Conservation (phyloP, 768 basidiomycete genomes). For the Obba rivulosa region DNA sequence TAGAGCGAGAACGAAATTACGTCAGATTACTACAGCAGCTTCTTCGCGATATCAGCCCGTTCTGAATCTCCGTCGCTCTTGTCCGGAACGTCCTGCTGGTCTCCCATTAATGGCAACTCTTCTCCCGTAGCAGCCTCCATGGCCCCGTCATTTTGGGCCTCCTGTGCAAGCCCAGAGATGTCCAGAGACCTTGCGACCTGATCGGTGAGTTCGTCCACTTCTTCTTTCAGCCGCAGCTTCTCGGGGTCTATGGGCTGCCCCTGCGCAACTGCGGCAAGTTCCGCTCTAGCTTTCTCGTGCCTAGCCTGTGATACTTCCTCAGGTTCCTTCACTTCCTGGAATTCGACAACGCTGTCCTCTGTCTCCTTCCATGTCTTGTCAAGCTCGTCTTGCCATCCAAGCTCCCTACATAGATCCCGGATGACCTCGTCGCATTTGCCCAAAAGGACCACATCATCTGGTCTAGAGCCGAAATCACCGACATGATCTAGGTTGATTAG, state of each 20-base stretch:
- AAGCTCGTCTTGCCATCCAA: constrained; percentile 58
- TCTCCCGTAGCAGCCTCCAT: background rate
- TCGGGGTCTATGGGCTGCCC: constrained; percentile 4
- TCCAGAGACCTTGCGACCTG: constrained; percentile 28
- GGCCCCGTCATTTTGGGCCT: constrained; percentile 1
- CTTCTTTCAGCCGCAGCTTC: constrained; percentile 17
- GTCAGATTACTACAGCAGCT: background rate
- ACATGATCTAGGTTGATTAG: constrained; percentile 85
- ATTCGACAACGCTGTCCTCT: constrained; percentile 7
- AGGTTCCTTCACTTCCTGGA: background rate
- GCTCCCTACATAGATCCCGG: constrained; percentile 50
- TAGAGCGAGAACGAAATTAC: background rate
- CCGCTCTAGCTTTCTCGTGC: background rate
- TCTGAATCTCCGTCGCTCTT: background rate
- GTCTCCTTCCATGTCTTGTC: constrained; percentile 21
- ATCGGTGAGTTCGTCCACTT: constrained; percentile 30
- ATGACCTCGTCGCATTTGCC: constrained; percentile 72
- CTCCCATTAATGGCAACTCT: background rate
- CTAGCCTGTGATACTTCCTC: background rate
- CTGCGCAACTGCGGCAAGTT: constrained; percentile 1
- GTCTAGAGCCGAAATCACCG: constrained; percentile 51
- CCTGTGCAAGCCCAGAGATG: background rate
- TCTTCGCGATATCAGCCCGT: background rate
- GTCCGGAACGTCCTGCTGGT: background rate
- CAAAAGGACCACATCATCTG: constrained; percentile 58